Base-by-base conservation (phyloP, 1,284 basidiomycete genomes). In the Ceraceosorus guamensis region DNA sequence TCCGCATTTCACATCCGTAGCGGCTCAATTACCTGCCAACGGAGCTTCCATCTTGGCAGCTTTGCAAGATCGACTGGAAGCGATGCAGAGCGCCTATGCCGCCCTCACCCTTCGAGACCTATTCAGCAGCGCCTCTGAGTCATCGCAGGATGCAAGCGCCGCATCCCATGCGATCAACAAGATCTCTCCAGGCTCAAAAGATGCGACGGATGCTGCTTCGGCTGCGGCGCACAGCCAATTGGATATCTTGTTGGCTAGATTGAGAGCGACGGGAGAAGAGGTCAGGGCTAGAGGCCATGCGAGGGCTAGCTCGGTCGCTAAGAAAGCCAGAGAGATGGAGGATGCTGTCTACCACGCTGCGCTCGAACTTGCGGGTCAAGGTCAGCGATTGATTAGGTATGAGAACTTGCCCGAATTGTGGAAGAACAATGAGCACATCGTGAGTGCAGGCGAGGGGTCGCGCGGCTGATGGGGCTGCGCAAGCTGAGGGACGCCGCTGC, bases 371-470 rank as follows among this genome's bases (percentile, higher is more conserved):
- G 74, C 72, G 18, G 52, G 62, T 30, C 65, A 64, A 16, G 73
- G 73, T 1, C 63, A 63, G 44, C 58, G 62, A 34, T 61, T 74
- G 10, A 71, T 75, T 44, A 48, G 50, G 33, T 75, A 73, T 51
- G 67, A 70, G 18, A 44, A 69, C 31, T 60, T 75, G 10, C 73
- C 73, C 10, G 56, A 60, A 32, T 56, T 75, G 18, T 76, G 73
- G 70, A 65, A 65, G 50, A 76, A 76, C 58, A 76, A 76, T 57
- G 69, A 73, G 55, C 63, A 67, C 53, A 76, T 75, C 46, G 16
- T 41, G 35, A 11, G 39, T 43, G 14, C 14, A 41, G 34, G 4
- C n/a, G 11, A 33, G 43, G n/a, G n/a, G n/a, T n/a, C n/a, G n/a
- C n/a, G n/a, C n/a, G n/a, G n/a, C n/a, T n/a, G n/a, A n/a, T n/a